Evolutionary conservation across 768 basidiomycete species (phyloP).

Genomic region (Lactarius psammicola): DNA sequence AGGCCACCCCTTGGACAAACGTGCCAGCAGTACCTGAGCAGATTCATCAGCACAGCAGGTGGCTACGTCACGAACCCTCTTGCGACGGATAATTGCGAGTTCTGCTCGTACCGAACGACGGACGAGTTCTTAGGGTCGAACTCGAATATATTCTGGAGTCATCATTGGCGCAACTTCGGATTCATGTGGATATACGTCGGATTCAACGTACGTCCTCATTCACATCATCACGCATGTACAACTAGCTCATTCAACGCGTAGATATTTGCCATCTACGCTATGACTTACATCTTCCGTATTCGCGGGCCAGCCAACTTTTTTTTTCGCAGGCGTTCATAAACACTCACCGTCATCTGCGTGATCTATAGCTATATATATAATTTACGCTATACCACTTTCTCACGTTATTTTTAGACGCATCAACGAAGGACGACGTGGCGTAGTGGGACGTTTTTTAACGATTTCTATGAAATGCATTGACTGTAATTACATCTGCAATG

Average conservation of each 20-base stretch:
- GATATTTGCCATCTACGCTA: slow-evolving; percentile 45
- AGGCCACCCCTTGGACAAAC: slow-evolving; percentile 45
- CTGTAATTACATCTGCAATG: too few species aligned
- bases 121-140: slow-evolving; percentile 53
- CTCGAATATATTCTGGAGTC: slow-evolving; percentile 62
- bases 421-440: too few species aligned
- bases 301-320: slow-evolving; percentile 29
- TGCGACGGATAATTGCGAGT: slow-evolving; percentile 43
- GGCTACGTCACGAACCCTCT: slow-evolving; percentile 49
- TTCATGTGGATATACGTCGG: slow-evolving; percentile 43
- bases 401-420: too few species aligned
- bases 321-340: slow-evolving; percentile 3
- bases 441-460: too few species aligned
- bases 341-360: background rate
- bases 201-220: slow-evolving; percentile 43
- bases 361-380: background rate
- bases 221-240: background rate
- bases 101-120: slow-evolving; percentile 56
- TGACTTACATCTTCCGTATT: slow-evolving; percentile 61
- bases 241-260: slow-evolving; percentile 29
- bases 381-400: too few species aligned
- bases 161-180: slow-evolving; percentile 50
- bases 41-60: slow-evolving; percentile 43
- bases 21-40: slow-evolving; percentile 46
- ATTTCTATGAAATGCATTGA: too few species aligned